Evolutionary conservation across 148 eudicot genomes (phyloP), one percentile per base, ranked within the genome.

Genomic region (Camellia lanceoleosa): DNA sequence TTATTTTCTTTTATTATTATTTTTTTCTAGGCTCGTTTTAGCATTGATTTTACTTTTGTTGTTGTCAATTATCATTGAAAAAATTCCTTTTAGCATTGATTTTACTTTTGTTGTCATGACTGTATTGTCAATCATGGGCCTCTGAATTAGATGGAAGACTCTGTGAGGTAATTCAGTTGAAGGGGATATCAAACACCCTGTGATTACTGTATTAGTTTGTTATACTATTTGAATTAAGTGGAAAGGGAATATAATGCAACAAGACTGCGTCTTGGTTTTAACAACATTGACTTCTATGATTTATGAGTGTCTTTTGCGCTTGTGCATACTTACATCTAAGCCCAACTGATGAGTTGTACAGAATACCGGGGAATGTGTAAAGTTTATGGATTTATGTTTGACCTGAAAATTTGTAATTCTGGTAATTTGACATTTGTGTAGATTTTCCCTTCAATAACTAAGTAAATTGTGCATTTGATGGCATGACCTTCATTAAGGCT

Each of bases 361-460:
- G 74, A 19, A n/a, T 13, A 11, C 58, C 10, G 19, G 0, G 3
- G 65, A 13, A 18, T 20, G 56, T 49, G 44, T 62, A 42, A 54
- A 46, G 23, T 11, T 54, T 75, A 19, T 8, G 3, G 46, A 74
- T 42, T 67, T 46, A 43, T 72, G 59, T 11, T 55, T 65, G 46
- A 13, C 8, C 19, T 58, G 67, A 71, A 20, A 78, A 75, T 67
- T 83, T 80, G 42, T 30, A 30, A 30, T 30, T 30, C 38, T 30
- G 38, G 38, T 30, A 30, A 30, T 30, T 30, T 30, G 1, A 30
- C 38, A 30, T 30, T 30, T 30, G 38, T 30, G 38, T 30, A 30
- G 38, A 30, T 30, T 30, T 30, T 30, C 38, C 1, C 38, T 30
- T 30, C 38, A 30, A 30, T 30, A 1, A 30, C 38, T 30, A 30